Evolutionary conservation across 352 stramenopile species (phyloP).

Genomic region (Bremia lactucae): DNA sequence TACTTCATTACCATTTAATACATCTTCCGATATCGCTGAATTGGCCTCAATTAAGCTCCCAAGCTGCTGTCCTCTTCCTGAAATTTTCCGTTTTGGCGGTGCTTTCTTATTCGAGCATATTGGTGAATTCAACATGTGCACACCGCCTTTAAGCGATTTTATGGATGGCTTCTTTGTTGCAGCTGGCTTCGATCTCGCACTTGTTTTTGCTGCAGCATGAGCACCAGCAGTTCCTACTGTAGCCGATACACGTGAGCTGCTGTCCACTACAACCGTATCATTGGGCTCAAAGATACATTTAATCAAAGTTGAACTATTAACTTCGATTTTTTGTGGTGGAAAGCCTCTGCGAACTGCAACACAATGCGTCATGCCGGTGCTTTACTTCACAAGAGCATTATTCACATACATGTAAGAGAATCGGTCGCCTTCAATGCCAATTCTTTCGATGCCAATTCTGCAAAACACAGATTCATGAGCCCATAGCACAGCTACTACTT

Average conservation of each 20-base stretch:
- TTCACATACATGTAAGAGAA: constrained; percentile 37
- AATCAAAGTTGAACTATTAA: constrained; percentile 24
- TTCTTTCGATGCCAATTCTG: constrained; percentile 35
- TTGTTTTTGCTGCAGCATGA: constrained; percentile 2
- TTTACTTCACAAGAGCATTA: neutral
- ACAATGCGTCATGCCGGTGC: neutral
- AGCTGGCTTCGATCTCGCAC: constrained; percentile 9
- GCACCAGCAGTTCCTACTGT: constrained; percentile 7
- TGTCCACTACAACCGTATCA: constrained; percentile 55
- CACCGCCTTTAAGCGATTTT: constrained; percentile 16
- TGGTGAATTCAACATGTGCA: constrained; percentile 40
- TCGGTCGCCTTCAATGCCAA: constrained; percentile 33
- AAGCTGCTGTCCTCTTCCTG: constrained; percentile 38
- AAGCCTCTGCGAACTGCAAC: constrained; percentile 56
- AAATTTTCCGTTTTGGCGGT: constrained; percentile 32
- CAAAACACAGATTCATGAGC: neutral
- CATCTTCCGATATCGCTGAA: neutral
- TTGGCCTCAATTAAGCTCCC: constrained; percentile 36
- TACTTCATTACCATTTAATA: constrained; percentile 8
- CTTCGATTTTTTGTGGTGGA: constrained; percentile 36
- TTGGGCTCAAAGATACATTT: constrained; percentile 50
- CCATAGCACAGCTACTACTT: too few species aligned
- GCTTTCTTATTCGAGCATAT: constrained; percentile 12
- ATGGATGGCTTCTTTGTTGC: constrained; percentile 12
- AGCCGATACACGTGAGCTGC: constrained; percentile 1